Conservation (phyloP, 306 rosid species). For the Ochetophila trinervis region DNA sequence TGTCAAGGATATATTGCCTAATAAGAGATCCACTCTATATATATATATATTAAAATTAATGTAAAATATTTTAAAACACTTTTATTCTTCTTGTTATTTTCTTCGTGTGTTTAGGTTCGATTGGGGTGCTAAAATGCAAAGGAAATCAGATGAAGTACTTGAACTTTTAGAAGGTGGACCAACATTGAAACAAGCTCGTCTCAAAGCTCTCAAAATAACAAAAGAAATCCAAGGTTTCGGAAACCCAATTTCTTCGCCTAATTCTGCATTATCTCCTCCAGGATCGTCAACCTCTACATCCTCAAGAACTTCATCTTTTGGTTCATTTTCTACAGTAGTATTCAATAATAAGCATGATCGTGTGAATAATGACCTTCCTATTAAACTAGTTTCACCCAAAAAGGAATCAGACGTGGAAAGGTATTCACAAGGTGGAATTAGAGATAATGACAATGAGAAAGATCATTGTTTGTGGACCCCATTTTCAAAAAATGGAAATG, state of each 20-base stretch:
- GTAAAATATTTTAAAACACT: background rate
- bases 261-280: background rate
- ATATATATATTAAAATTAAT: too few relatives aligned
- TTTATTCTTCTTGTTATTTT: background rate
- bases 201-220: slow-evolving; percentile 64
- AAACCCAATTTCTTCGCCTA: slow-evolving; percentile 22
- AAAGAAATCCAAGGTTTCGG: slow-evolving; percentile 82
- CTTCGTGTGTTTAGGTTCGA: slow-evolving; percentile 50
- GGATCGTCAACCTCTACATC: slow-evolving; percentile 29
- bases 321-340: slow-evolving; percentile 39
- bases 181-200: slow-evolving; percentile 49
- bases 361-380: slow-evolving; percentile 22
- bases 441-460: background rate
- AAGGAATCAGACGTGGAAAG: background rate
- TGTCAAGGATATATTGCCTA: too few relatives aligned
- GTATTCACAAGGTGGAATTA: slow-evolving; percentile 20
- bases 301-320: slow-evolving; percentile 42
- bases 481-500: background rate
- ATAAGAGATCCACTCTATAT: too few relatives aligned
- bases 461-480: background rate
- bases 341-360: slow-evolving; percentile 20
- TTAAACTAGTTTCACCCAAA: background rate
- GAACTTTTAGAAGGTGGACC: slow-evolving; percentile 47
- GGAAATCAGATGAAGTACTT: slow-evolving; percentile 48
- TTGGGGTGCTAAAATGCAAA: slow-evolving; percentile 68